Evolutionary conservation across 306 rosid species (phyloP).

Genomic region (Elaeagnus macrophylla): DNA sequence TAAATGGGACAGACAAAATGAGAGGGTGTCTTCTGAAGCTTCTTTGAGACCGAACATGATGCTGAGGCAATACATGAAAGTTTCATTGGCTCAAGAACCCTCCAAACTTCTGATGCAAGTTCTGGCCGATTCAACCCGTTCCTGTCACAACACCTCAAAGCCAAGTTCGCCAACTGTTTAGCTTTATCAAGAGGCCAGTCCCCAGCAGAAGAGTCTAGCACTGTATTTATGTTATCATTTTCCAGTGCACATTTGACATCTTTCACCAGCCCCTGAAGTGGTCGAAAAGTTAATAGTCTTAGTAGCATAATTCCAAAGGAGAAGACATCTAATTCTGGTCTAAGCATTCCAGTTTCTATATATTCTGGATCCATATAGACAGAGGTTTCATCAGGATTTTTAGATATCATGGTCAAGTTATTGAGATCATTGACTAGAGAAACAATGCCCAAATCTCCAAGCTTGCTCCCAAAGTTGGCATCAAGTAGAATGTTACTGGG

Average conservation of each 20-base stretch:
- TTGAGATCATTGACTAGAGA: constrained; percentile 39
- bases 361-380: constrained; percentile 67
- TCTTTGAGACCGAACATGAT: constrained; percentile 39
- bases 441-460: constrained; percentile 58
- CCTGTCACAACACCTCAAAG: constrained; percentile 64
- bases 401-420: constrained; percentile 16
- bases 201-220: constrained; percentile 81
- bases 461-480: constrained; percentile 62
- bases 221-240: constrained; percentile 37
- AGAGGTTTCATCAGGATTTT: constrained; percentile 24
- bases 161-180: constrained; percentile 52
- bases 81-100: constrained; percentile 60
- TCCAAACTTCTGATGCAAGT: constrained; percentile 54
- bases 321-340: constrained; percentile 75
- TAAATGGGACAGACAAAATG: constrained; percentile 91
- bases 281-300: constrained; percentile 57
- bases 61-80: constrained; percentile 38
- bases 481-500: constrained; percentile 83
- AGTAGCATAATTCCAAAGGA: constrained; percentile 68
- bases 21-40: constrained; percentile 60
- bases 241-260: constrained; percentile 65
- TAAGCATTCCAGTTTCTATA: constrained; percentile 46
- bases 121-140: constrained; percentile 44
- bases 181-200: constrained; percentile 79
- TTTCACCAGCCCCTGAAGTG: constrained; percentile 43